Conservation (phyloP, 2,329 filamentous ascomycete species). For the Trichothecium sympodiale region DNA sequence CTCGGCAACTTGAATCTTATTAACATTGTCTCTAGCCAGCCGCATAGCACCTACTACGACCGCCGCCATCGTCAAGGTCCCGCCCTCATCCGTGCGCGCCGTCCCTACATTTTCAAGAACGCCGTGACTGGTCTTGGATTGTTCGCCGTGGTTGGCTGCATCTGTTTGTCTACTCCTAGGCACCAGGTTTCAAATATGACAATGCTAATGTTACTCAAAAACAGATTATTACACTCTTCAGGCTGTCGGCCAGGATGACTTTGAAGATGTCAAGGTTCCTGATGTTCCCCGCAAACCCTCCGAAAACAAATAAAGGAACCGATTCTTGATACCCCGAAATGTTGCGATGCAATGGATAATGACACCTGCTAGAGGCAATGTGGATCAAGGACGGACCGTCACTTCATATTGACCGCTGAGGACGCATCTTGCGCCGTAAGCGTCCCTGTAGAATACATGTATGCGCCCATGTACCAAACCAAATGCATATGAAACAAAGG, state of each 20-base stretch:
- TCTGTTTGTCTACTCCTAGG: constrained; percentile 61
- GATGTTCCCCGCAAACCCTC: constrained; percentile 49
- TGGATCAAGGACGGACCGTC: too few species aligned
- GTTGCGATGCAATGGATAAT: background rate
- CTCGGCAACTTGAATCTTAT: background rate
- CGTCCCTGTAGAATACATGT: too few species aligned
- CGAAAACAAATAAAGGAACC: constrained; percentile 17
- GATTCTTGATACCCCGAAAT: too few species aligned
- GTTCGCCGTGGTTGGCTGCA: constrained; percentile 62
- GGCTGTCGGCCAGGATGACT: constrained; percentile 91
- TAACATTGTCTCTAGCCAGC: constrained; percentile 19
- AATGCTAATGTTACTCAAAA: background rate
- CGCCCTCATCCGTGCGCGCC: constrained; percentile 80
- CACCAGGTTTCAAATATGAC: background rate
- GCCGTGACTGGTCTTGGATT: constrained; percentile 68
- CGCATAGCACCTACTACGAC: constrained; percentile 76
- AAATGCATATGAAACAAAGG: too few species aligned
- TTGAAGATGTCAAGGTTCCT: constrained; percentile 88
- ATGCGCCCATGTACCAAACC: too few species aligned
- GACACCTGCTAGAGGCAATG: too few species aligned
- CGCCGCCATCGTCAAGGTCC: constrained; percentile 74
- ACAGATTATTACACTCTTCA: constrained; percentile 55
- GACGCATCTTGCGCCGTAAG: too few species aligned
- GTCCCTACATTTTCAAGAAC: constrained; percentile 89
- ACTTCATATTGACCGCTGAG: too few species aligned